A percentile compares a stretch with the other conserved stretches of the same genome.
Conservation (phyloP, 1,284 basidiomycete species). For the Sanghuangporus sanghuang region DNA sequence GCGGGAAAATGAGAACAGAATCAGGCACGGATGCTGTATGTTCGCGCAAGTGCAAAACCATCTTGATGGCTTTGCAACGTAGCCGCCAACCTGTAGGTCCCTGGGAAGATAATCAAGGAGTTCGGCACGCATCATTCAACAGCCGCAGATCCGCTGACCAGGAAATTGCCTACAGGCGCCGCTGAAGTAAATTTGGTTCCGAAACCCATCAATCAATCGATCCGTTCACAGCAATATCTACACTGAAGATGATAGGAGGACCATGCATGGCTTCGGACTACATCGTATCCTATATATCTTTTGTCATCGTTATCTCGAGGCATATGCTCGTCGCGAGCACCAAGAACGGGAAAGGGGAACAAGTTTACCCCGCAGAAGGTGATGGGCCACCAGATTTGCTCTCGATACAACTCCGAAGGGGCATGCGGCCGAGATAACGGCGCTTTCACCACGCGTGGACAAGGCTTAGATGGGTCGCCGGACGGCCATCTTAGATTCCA, state of each 20-base stretch:
- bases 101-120: not conserved
- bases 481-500: not conserved
- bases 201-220: not conserved
- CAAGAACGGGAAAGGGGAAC: not conserved
- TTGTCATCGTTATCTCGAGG: not conserved
- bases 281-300: not conserved
- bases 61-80: not conserved
- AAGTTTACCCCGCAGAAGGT: not conserved
- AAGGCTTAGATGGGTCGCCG: not conserved
- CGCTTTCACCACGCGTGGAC: not conserved
- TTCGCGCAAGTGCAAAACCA: not conserved
- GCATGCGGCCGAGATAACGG: not conserved
- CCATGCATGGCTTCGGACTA: not conserved
- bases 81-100: not conserved
- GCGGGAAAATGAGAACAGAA: not conserved
- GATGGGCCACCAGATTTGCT: slow-evolving; percentile 4
- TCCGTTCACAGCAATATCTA: not conserved
- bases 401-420: not conserved
- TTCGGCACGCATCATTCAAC: not conserved
- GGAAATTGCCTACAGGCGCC: not conserved
- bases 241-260: not conserved
- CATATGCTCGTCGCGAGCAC: not conserved
- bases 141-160: slow-evolving; percentile 1
- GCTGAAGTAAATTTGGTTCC: not conserved
- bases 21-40: not conserved